These are phyloP conservation scores for Ormosia emarginata DNA, from an alignment of 306 rosid genomes.

Conservation along the genomic window DNA sequence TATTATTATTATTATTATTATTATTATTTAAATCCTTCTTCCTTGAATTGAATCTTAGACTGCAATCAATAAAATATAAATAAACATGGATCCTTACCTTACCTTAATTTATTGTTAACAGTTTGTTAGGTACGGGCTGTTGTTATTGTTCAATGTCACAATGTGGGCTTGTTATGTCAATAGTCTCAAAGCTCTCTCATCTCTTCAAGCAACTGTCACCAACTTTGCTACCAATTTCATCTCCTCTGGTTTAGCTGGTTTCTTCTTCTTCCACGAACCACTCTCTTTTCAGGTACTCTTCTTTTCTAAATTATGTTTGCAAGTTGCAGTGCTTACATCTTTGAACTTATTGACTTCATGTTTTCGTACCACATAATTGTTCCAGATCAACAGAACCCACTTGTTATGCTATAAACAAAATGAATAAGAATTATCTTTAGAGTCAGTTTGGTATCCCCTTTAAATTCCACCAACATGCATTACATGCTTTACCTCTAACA, in stretches of 20 bases:
- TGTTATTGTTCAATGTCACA: constrained; percentile 58
- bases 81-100: neutral
- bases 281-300: constrained; percentile 61
- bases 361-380: no score
- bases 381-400: neutral
- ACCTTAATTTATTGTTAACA: constrained; percentile 17
- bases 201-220: constrained; percentile 88
- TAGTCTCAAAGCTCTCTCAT: constrained; percentile 78
- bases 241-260: constrained; percentile 81
- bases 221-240: constrained; percentile 89
- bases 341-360: neutral
- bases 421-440: no score
- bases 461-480: neutral
- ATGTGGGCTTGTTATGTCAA: constrained; percentile 93
- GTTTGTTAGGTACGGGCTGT: constrained; percentile 55
- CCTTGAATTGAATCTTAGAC: neutral
- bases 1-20: neutral
- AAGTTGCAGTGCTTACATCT: neutral
- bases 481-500: no score
- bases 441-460: neutral
- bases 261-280: constrained; percentile 61
- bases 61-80: neutral
- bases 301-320: neutral
- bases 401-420: neutral
- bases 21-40: no score